Conservation (phyloP, 495 filamentous ascomycete genomes). For the Hyaloscypha hepaticicola region DNA sequence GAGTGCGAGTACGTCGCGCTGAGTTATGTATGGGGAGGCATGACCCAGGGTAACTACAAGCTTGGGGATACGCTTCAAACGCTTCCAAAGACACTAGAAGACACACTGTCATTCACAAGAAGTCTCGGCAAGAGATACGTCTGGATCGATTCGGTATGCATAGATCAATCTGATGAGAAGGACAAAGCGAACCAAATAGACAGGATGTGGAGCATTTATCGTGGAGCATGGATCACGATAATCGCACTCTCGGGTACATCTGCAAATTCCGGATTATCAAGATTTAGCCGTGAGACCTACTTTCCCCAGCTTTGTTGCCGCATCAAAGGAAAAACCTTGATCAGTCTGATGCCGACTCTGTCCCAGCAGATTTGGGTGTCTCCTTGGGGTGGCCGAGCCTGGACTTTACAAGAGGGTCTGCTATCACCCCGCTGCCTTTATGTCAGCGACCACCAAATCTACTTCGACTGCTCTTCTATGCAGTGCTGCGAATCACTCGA, state of each 20-base stretch:
- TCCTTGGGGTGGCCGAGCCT: conserved; percentile 23
- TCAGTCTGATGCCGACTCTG: conserved; percentile 22
- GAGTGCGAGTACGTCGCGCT: conserved; percentile 16
- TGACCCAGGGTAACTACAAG: conserved; percentile 3
- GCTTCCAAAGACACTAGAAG: conserved; percentile 26
- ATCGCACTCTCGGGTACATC: conserved; percentile 21
- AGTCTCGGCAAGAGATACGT: conserved; percentile 22
- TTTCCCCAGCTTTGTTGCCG: conserved; percentile 14
- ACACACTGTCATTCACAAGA: conserved; percentile 20
- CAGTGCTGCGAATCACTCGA: conserved; percentile 22
- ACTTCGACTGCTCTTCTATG: conserved; percentile 21
- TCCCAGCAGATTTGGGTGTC: conserved; percentile 18
- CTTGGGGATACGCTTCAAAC: conserved; percentile 11
- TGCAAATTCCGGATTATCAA: conserved; percentile 23
- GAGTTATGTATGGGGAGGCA: conserved; percentile 30
- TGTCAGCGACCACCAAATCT: conserved; percentile 25
- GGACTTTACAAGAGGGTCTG: conserved; percentile 29
- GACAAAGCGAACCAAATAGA: conserved; percentile 25
- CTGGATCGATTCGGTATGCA: conserved; percentile 32
- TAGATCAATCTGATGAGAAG: conserved; percentile 25
- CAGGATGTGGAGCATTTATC: conserved; percentile 25
- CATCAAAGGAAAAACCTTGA: conserved; percentile 10
- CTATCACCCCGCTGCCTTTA: conserved; percentile 25
- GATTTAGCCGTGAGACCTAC: conserved; percentile 8
- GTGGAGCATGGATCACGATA: conserved; percentile 20